Percentiles rank a stretch among this genome's conserved stretches.
Conservation (phyloP, 257 asterid species). For the Rubia yunnanensis region DNA sequence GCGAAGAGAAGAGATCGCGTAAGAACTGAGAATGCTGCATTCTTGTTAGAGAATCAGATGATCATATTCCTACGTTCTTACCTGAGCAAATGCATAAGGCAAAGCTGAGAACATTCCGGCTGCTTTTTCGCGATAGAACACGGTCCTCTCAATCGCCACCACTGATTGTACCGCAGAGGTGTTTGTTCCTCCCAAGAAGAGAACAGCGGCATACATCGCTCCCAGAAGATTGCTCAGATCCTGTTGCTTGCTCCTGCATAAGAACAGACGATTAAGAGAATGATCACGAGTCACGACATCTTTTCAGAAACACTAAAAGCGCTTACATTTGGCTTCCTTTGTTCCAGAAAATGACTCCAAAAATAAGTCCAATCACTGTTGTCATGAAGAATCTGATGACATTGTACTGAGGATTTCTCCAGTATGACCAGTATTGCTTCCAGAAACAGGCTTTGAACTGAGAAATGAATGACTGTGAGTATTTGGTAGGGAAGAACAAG, state of each 20-base stretch:
- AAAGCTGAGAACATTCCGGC: slow-evolving; percentile 13
- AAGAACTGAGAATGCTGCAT: background rate
- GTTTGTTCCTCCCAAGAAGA: slow-evolving; percentile 24
- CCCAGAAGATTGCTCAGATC: slow-evolving; percentile 23
- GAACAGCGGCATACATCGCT: slow-evolving; percentile 24
- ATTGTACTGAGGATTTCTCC: slow-evolving; percentile 21
- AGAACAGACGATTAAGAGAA: background rate
- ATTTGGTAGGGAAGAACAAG: slow-evolving; percentile 12
- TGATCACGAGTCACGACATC: background rate
- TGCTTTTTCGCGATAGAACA: slow-evolving; percentile 13
- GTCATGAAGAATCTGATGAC: slow-evolving; percentile 17
- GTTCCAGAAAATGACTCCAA: slow-evolving; percentile 16
- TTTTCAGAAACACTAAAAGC: background rate
- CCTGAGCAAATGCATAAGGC: slow-evolving; percentile 21
- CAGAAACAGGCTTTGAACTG: slow-evolving; percentile 16
- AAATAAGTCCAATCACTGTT: slow-evolving; percentile 12
- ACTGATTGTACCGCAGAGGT: slow-evolving; percentile 25
- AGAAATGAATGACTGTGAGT: slow-evolving; percentile 13
- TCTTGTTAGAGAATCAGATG: background rate
- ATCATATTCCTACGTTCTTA: background rate
- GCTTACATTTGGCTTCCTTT: slow-evolving; percentile 17
- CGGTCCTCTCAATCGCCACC: slow-evolving; percentile 22
- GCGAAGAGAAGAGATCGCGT: background rate
- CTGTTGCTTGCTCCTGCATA: slow-evolving; percentile 17
- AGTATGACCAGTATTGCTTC: slow-evolving; percentile 18